phyloP scores from a whole-genome alignment of 2,329 filamentous ascomycete species.

The Lanzia echinophila region DNA sequence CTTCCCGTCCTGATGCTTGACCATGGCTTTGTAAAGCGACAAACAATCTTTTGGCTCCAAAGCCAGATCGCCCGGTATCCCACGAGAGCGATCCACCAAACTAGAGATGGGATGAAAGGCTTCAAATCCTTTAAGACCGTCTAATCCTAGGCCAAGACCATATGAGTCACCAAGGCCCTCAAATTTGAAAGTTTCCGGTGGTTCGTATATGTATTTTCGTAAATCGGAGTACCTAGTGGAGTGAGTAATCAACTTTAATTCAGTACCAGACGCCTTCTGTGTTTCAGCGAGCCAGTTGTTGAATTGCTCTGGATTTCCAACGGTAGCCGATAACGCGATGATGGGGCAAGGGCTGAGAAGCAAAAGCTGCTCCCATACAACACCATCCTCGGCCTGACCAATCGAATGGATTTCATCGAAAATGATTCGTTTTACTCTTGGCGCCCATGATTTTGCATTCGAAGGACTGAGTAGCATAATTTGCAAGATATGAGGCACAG shows the following conservation, averaged over 20 bases:
- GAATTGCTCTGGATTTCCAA: conserved; percentile 69
- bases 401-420: conserved; percentile 82
- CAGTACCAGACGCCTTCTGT: conserved; percentile 55
- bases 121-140: conserved; percentile 30
- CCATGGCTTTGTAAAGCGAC: conserved; percentile 58
- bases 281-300: conserved; percentile 59
- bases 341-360: conserved; percentile 70
- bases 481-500: conserved; percentile 71
- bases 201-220: conserved; percentile 63
- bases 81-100: conserved; percentile 53
- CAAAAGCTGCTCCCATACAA: conserved; percentile 73
- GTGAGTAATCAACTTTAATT: conserved; percentile 63
- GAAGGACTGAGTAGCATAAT: conserved; percentile 65
- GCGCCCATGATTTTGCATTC: conserved; percentile 62
- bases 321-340: conserved; percentile 72
- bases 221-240: conserved; percentile 67
- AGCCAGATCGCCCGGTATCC: conserved; percentile 58
- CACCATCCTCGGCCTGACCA: conserved; percentile 66
- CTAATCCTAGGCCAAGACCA: conserved; percentile 38
- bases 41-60: conserved; percentile 68
- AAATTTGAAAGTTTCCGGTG: conserved; percentile 38
- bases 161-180: conserved; percentile 31
- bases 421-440: conserved; percentile 65
- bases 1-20: conserved; percentile 43
- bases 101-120: conserved; percentile 58